phyloP scores from a whole-genome alignment of 768 basidiomycete genomes.

The Gautieria morchelliformis region DNA sequence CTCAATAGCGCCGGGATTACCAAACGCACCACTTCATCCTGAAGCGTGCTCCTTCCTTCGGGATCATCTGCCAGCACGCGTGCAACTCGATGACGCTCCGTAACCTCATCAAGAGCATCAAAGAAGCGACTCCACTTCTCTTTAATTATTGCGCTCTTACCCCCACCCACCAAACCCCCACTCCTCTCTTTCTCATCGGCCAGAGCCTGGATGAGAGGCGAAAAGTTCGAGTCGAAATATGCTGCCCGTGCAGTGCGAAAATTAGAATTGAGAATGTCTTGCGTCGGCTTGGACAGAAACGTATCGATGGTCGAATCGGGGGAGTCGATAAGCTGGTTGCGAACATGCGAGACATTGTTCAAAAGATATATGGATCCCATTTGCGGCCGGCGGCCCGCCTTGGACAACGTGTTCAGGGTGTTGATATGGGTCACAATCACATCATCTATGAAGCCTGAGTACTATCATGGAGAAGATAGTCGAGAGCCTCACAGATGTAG shows the following conservation, averaged over 20 bases:
- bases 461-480: background rate
- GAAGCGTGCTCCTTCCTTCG: slow-evolving; percentile 46
- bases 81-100: slow-evolving; percentile 63
- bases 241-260: slow-evolving; percentile 76
- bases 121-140: slow-evolving; percentile 80
- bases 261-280: slow-evolving; percentile 54
- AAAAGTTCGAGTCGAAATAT: slow-evolving; percentile 79
- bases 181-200: slow-evolving; percentile 39
- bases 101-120: slow-evolving; percentile 68
- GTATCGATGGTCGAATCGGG: slow-evolving; percentile 39
- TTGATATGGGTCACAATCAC: slow-evolving; percentile 56
- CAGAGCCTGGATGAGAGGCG: slow-evolving; percentile 59
- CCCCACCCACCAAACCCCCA: slow-evolving; percentile 30
- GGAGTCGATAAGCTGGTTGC: slow-evolving; percentile 44
- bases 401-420: slow-evolving; percentile 54
- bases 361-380: slow-evolving; percentile 67
- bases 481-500: slow-evolving; percentile 48
- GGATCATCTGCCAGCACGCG: slow-evolving; percentile 64
- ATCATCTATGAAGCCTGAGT: slow-evolving; percentile 40
- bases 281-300: slow-evolving; percentile 51
- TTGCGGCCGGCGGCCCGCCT: slow-evolving; percentile 42
- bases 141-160: slow-evolving; percentile 51
- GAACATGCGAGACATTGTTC: slow-evolving; percentile 70
- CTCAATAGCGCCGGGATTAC: slow-evolving; percentile 67
- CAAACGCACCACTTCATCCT: slow-evolving; percentile 67